phyloP scores from a whole-genome alignment of 805 yeast species.

The Henningerozyma blattae region DNA sequence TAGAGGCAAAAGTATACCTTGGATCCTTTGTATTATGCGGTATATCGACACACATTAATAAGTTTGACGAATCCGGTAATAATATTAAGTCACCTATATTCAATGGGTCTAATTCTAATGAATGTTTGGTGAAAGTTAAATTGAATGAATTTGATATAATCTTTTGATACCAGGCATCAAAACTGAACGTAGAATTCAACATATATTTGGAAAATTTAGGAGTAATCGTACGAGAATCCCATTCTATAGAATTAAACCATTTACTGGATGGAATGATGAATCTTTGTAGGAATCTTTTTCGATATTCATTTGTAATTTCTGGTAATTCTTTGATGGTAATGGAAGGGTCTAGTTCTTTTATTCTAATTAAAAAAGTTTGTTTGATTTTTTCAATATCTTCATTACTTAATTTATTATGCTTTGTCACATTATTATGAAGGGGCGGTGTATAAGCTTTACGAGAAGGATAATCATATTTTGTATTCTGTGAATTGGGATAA shows the following conservation, averaged over 20 bases:
- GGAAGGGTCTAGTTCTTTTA: conserved; percentile 19
- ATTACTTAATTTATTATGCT: too few species aligned
- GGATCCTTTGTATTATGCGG: conserved; percentile 40
- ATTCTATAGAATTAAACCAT: conserved; percentile 10
- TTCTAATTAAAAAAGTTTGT: conserved; percentile 12
- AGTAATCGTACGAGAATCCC: neutral
- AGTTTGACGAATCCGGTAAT: conserved; percentile 30
- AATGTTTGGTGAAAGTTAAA: too few species aligned
- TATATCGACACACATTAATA: conserved; percentile 42
- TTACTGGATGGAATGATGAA: conserved; percentile 14
- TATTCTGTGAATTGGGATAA: too few species aligned
- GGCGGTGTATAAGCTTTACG: too few species aligned
- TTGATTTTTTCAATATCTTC: conserved; percentile 11
- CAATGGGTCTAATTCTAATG: conserved; percentile 14
- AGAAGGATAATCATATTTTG: too few species aligned
- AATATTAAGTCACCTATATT: conserved; percentile 56
- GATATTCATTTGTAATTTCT: conserved; percentile 11
- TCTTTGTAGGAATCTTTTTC: conserved; percentile 10
- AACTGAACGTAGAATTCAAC: too few species aligned
- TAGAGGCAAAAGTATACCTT: conserved; percentile 43
- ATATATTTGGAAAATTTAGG: neutral
- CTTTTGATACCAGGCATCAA: too few species aligned
- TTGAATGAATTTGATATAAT: too few species aligned
- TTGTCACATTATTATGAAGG: too few species aligned
- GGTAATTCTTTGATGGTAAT: conserved; percentile 15